Conservation (phyloP, 495 filamentous ascomycete genomes). For the Aspergillus leporis region DNA sequence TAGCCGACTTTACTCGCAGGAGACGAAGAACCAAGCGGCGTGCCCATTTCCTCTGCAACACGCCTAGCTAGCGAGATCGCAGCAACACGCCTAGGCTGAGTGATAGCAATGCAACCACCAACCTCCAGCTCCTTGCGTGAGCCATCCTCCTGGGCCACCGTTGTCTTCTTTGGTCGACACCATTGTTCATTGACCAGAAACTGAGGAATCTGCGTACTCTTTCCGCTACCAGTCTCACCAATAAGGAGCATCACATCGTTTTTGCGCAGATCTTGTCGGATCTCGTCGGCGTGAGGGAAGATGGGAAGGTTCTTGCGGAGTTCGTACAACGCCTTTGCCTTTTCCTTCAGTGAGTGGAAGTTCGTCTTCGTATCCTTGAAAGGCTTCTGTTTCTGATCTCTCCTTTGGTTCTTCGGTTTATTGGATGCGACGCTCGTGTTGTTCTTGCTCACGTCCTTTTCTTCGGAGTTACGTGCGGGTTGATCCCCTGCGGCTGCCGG, state of each 20-base stretch:
- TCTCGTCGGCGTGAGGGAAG: slow-evolving; percentile 68
- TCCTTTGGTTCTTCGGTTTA: slow-evolving; percentile 14
- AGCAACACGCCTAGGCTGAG: slow-evolving; percentile 89
- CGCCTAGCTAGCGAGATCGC: slow-evolving; percentile 89
- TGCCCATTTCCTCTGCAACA: slow-evolving; percentile 89
- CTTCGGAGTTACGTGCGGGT: slow-evolving; percentile 5
- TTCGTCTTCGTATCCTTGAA: slow-evolving; percentile 17
- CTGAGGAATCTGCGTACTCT: slow-evolving; percentile 95
- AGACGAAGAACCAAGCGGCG: slow-evolving; percentile 65
- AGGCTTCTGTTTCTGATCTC: neutral
- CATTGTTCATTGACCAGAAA: slow-evolving; percentile 80
- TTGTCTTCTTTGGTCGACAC: slow-evolving; percentile 62
- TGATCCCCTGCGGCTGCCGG: neutral
- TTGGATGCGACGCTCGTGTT: slow-evolving; percentile 9
- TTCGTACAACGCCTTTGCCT: slow-evolving; percentile 50
- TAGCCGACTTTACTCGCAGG: slow-evolving; percentile 82
- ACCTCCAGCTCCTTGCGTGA: slow-evolving; percentile 54
- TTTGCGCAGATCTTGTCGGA: slow-evolving; percentile 61
- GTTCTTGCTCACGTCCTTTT: neutral
- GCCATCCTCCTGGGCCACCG: slow-evolving; percentile 40
- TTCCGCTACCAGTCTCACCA: slow-evolving; percentile 95
- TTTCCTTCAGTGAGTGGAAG: slow-evolving; percentile 41
- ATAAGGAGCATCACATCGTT: slow-evolving; percentile 82
- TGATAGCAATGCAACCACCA: slow-evolving; percentile 91
- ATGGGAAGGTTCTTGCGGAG: slow-evolving; percentile 73